Base-by-base conservation (phyloP, 2,329 filamentous ascomycete genomes). In the Fusarium acutatum region DNA sequence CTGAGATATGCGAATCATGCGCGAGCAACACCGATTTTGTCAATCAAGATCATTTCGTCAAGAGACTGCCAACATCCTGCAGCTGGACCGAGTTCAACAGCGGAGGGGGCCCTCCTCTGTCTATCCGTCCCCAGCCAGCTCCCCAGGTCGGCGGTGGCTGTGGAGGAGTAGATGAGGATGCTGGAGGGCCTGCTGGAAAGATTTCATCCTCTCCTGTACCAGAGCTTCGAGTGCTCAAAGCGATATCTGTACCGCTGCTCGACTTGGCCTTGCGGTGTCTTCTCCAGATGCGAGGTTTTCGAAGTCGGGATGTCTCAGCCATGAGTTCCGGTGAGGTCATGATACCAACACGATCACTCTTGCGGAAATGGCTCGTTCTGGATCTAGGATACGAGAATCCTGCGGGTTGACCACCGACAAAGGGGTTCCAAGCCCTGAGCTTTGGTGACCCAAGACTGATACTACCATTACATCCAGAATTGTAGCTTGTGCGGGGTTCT, bases 401-500 rank as follows among this genome's bases (percentile, higher is more conserved):
- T 5, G 87, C 87, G 0, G 87, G 86, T 52, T 83, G 83, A 2
- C 87, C 87, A n/a, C 86, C 86, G 7, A 72, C 61, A 68, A 89
- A 88, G 0, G 84, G 85, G 43, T 86, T 86, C 85, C 83, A 86
- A 58, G 80, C 79, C 10, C 75, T 79, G 41, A 78, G 60, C 43
- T 77, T 79, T 7, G 80, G 78, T 6, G 77, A 77, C 26, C 79
- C 81, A 17, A 82, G 77, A 52, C 78, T 79, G 71, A 86, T 84
- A 71, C 86, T 88, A 28, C 86, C 86, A 75, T 87, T 87, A 52
- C 85, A 84, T 35, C 86, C 86, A 9, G 84, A 81, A 60, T 88
- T 87, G 74, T 88, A 88, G 35, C 84, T 91, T 26, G 90, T 91
- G 5, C 89, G 87, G 6, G 88, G 84, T 80, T 94, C 92, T 15